Evolutionary conservation across 768 basidiomycete genomes (phyloP).

Genomic region (Mrakia gelida): DNA sequence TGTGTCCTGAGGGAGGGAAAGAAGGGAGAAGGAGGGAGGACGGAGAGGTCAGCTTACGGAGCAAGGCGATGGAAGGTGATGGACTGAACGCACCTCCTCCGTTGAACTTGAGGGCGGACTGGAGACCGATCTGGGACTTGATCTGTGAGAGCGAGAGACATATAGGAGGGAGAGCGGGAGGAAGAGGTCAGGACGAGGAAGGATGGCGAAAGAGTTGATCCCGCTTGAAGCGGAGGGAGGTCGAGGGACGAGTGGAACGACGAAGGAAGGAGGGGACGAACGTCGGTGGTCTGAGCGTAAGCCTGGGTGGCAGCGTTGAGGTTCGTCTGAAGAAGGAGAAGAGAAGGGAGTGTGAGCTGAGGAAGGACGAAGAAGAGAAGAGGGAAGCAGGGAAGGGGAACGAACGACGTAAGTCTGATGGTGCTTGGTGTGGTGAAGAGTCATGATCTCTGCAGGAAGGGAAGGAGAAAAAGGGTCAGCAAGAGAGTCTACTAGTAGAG

Average conservation of each 20-base stretch:
- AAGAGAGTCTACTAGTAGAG: no score
- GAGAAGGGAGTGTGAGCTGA: neutral
- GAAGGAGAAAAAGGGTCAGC: neutral
- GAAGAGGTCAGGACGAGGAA: neutral
- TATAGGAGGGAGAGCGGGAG: neutral
- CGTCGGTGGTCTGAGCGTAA: conserved; percentile 32
- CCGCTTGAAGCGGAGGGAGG: neutral
- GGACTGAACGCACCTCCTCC: conserved; percentile 53
- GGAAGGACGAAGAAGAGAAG: neutral
- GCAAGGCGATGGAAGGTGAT: conserved; percentile 47
- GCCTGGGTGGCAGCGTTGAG: conserved; percentile 31
- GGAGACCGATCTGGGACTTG: conserved; percentile 65
- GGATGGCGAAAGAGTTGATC: neutral
- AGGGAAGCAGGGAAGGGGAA: neutral
- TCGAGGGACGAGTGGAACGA: neutral
- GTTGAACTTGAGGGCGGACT: conserved; percentile 91
- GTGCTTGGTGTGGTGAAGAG: conserved; percentile 89
- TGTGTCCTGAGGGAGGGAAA: conserved; percentile 16
- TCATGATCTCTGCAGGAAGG: conserved; percentile 67
- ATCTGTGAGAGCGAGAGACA: neutral
- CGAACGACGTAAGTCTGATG: conserved; percentile 70
- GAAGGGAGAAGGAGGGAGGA: neutral
- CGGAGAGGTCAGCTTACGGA: conserved; percentile 45
- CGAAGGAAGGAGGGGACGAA: neutral
- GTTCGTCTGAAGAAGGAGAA: conserved; percentile 21